phyloP scores from a whole-genome alignment of 768 basidiomycete species.

The Mycena amicta region DNA sequence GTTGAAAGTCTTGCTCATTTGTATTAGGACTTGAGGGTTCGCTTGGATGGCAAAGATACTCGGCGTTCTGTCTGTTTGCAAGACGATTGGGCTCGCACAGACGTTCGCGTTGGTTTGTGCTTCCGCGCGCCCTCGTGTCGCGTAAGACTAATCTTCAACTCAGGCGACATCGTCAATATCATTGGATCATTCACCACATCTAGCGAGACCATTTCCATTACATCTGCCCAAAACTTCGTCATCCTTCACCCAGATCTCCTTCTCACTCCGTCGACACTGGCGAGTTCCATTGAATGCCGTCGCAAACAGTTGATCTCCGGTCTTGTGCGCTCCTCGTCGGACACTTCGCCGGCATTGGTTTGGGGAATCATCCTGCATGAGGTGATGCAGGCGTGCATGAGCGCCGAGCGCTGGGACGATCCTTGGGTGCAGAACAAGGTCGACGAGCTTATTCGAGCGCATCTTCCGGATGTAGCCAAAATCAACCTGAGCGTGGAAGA shows the following conservation, averaged over 20 bases:
- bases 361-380: conserved; percentile 96
- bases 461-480: conserved; percentile 64
- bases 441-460: conserved; percentile 52
- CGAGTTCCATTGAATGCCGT: conserved; percentile 79
- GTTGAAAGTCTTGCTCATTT: not conserved
- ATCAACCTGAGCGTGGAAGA: conserved; percentile 60
- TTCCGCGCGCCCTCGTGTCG: too few species aligned
- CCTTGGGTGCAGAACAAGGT: conserved; percentile 62
- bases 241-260: conserved; percentile 93
- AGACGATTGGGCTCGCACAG: conserved; percentile 78
- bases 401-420: conserved; percentile 62
- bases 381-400: conserved; percentile 82
- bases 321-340: conserved; percentile 59
- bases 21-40: conserved; percentile 34
- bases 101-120: conserved; percentile 58
- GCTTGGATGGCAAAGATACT: conserved; percentile 52
- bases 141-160: too few species aligned
- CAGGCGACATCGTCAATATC: conserved; percentile 83
- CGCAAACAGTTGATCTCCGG: conserved; percentile 83
- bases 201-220: conserved; percentile 55
- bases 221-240: conserved; percentile 65
- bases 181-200: conserved; percentile 54
- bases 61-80: conserved; percentile 57
- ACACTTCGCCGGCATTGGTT: conserved; percentile 66
- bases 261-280: conserved; percentile 86